These are phyloP conservation scores for Dipodascus albidus DNA, from an alignment of 805 yeast species.

Conservation along the genomic window DNA sequence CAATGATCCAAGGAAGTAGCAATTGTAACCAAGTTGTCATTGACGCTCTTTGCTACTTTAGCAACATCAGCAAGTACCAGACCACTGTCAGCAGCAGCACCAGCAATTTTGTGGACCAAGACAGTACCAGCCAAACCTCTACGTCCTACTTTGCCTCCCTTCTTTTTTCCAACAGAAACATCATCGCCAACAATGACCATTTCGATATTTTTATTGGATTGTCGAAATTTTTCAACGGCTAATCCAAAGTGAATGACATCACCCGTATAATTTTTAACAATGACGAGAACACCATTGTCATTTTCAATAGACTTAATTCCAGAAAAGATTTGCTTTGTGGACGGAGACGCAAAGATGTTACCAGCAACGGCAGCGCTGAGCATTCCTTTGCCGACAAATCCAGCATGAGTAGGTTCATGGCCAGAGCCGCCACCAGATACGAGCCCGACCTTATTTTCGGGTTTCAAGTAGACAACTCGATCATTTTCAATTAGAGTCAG, in stretches of 20 bases:
- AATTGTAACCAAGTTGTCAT: constrained; percentile 63
- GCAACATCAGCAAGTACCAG: constrained; percentile 42
- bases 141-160: constrained; percentile 87
- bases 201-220: constrained; percentile 60
- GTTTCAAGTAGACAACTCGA: constrained; percentile 37
- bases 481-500: constrained; percentile 44
- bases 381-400: constrained; percentile 76
- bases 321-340: constrained; percentile 75
- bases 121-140: constrained; percentile 91
- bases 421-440: constrained; percentile 94
- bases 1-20: constrained; percentile 87
- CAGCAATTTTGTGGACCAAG: constrained; percentile 73
- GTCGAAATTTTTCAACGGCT: constrained; percentile 79
- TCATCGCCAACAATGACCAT: constrained; percentile 80
- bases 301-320: constrained; percentile 51
- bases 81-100: constrained; percentile 46
- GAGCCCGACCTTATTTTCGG: constrained; percentile 39
- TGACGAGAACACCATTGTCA: constrained; percentile 56
- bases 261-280: constrained; percentile 91
- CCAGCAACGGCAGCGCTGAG: constrained; percentile 87
- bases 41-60: constrained; percentile 47
- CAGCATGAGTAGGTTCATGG: constrained; percentile 91
- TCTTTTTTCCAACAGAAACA: constrained; percentile 84
- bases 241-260: constrained; percentile 88
- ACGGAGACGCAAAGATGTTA: constrained; percentile 85